Conservation (phyloP, 1,284 basidiomycete species). For the Apiotrichum mycotoxinovorans region DNA sequence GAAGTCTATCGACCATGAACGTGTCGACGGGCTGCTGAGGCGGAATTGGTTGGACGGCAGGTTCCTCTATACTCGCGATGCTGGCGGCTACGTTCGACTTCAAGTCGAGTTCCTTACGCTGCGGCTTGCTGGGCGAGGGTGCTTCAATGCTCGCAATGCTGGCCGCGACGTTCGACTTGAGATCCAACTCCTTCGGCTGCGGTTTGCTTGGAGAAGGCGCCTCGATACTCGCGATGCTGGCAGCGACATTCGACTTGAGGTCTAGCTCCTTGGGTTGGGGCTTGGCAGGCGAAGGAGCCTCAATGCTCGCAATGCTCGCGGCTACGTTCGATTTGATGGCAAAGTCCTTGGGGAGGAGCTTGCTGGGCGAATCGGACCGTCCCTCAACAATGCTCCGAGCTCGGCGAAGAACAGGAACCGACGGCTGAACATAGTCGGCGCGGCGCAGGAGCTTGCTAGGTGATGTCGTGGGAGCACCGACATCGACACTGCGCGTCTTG, state of each 20-base stretch:
- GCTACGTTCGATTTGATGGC: background rate
- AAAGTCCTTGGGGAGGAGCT: background rate
- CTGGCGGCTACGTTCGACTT: background rate
- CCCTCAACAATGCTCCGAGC: slow-evolving; percentile 6
- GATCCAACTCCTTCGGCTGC: background rate
- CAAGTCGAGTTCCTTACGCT: background rate
- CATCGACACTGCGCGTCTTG: slow-evolving; percentile 15
- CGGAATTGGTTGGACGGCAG: background rate
- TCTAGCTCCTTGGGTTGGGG: background rate
- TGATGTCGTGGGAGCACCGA: background rate
- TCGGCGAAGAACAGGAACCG: slow-evolving; percentile 3
- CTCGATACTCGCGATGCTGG: background rate
- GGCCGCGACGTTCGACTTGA: background rate
- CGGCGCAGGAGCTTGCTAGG: background rate
- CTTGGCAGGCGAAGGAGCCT: background rate
- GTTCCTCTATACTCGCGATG: background rate
- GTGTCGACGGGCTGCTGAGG: background rate
- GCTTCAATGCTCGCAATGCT: background rate
- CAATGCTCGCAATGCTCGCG: slow-evolving; percentile 1
- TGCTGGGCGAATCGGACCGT: background rate
- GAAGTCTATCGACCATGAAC: background rate
- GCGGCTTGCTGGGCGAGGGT: background rate
- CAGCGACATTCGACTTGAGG: background rate
- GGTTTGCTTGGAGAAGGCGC: background rate
- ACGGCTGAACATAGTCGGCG: background rate